Percentiles rank a stretch among this genome's conserved stretches.
Conservation (phyloP, 805 yeast genomes). For the Nakazawaea wickerhamii region DNA sequence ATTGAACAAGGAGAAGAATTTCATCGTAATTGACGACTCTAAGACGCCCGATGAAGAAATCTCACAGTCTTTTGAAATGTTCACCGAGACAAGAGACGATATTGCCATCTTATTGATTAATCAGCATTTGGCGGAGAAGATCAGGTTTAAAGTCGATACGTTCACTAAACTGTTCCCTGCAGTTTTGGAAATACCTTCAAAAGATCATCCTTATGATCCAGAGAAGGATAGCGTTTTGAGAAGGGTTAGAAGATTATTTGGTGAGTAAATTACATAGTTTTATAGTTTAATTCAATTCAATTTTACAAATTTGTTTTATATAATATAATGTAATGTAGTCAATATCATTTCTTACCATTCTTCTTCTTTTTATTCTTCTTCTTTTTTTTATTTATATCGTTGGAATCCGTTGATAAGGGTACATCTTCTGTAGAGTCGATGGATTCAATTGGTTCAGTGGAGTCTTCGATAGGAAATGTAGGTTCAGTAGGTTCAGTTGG, state of each 20-base stretch:
- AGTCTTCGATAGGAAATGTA: not conserved
- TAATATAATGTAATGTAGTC: not conserved
- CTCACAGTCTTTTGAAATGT: constrained; percentile 67
- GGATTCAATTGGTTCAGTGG: not conserved
- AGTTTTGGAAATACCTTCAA: constrained; percentile 91
- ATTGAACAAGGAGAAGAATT: constrained; percentile 68
- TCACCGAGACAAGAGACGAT: constrained; percentile 73
- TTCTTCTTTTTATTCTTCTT: constrained; percentile 31
- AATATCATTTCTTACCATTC: constrained; percentile 27
- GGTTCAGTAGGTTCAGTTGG: no score
- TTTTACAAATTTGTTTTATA: not conserved
- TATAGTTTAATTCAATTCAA: not conserved
- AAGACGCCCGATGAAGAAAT: constrained; percentile 75
- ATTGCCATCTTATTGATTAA: constrained; percentile 90
- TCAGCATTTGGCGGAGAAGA: constrained; percentile 90
- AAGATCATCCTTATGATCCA: constrained; percentile 98
- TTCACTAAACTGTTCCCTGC: constrained; percentile 94
- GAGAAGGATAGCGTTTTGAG: constrained; percentile 94
- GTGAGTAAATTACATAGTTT: constrained; percentile 54
- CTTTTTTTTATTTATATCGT: constrained; percentile 16
- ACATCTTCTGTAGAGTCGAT: constrained; percentile 3
- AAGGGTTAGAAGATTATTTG: constrained; percentile 91
- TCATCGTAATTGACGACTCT: constrained; percentile 71
- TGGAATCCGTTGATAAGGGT: constrained; percentile 1
- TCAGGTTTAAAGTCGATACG: constrained; percentile 74